Conservation (phyloP, 78 protist species). For the Protostelium mycophagum region DNA sequence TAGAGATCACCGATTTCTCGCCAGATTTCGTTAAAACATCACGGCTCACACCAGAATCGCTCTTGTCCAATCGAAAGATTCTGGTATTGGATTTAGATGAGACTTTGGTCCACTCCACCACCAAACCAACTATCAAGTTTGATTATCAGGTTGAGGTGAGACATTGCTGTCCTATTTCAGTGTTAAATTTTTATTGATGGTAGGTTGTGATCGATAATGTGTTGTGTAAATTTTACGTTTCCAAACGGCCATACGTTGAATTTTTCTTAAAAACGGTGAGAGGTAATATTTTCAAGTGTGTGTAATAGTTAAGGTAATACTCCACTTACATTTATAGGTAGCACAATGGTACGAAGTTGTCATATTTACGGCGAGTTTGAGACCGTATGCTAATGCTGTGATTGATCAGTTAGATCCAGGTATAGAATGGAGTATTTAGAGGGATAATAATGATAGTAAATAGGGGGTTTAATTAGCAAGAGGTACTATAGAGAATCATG, state of each 20-base stretch:
- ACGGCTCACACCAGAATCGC: neutral
- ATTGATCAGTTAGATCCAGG: constrained; percentile 58
- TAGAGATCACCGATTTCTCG: neutral
- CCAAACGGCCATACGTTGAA: constrained; percentile 74
- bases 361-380: constrained; percentile 76
- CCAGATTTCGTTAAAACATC: neutral
- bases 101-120: constrained; percentile 77
- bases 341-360: constrained; percentile 74
- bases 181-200: constrained; percentile 23
- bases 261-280: constrained; percentile 36
- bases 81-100: constrained; percentile 84
- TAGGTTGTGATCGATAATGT: constrained; percentile 49
- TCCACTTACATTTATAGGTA: constrained; percentile 11
- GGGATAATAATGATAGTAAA: neutral
- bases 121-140: neutral
- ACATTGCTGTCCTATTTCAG: constrained; percentile 13
- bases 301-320: too few relatives aligned
- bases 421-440: constrained; percentile 28
- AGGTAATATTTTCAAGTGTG: too few relatives aligned
- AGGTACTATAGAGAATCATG: constrained; percentile 31
- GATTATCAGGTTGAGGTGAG: neutral
- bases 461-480: neutral
- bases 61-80: constrained; percentile 40
- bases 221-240: constrained; percentile 65
- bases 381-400: constrained; percentile 74